phyloP scores from a whole-genome alignment of 192 early-diverging fungal genomes.

The Gonapodya prolifera region DNA sequence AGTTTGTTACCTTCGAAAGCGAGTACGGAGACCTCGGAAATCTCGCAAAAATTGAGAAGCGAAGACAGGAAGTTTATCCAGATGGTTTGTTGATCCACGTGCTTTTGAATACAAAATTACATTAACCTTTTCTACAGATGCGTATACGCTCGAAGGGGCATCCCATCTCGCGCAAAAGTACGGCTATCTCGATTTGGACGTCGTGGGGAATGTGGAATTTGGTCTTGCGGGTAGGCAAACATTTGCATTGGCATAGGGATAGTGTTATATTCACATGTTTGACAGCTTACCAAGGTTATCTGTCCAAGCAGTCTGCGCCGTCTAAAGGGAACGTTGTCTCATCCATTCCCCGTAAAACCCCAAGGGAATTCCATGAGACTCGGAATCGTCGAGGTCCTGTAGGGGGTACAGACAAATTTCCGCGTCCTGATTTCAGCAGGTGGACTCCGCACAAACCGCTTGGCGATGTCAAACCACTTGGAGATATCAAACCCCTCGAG shows the following conservation, averaged over 20 bases:
- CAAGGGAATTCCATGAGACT: neutral
- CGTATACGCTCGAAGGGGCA: slow-evolving; percentile 8
- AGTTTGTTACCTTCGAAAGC: slow-evolving; percentile 73
- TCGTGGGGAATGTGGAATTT: slow-evolving; percentile 61
- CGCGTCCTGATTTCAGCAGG: slow-evolving; percentile 57
- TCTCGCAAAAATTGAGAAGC: slow-evolving; percentile 63
- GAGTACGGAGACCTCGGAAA: slow-evolving; percentile 72
- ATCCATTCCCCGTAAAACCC: neutral
- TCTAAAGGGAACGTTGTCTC: neutral
- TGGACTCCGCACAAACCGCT: slow-evolving; percentile 48
- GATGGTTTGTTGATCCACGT: slow-evolving; percentile 24
- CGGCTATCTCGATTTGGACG: slow-evolving; percentile 60
- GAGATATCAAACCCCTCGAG: neutral
- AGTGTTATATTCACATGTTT: neutral
- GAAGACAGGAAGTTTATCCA: slow-evolving; percentile 59
- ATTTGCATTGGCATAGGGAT: neutral
- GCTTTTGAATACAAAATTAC: neutral
- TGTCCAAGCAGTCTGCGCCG: neutral
- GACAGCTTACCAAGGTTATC: neutral
- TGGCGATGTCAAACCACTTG: slow-evolving; percentile 5
- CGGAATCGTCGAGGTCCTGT: slow-evolving; percentile 14
- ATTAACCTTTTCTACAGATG: slow-evolving; percentile 8
- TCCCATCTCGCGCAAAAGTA: slow-evolving; percentile 48
- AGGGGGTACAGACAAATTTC: slow-evolving; percentile 56
- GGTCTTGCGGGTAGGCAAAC: slow-evolving; percentile 41